Evolutionary conservation across 2,329 filamentous ascomycete genomes (phyloP).

Genomic region (Rhexocercosporidium sp.): DNA sequence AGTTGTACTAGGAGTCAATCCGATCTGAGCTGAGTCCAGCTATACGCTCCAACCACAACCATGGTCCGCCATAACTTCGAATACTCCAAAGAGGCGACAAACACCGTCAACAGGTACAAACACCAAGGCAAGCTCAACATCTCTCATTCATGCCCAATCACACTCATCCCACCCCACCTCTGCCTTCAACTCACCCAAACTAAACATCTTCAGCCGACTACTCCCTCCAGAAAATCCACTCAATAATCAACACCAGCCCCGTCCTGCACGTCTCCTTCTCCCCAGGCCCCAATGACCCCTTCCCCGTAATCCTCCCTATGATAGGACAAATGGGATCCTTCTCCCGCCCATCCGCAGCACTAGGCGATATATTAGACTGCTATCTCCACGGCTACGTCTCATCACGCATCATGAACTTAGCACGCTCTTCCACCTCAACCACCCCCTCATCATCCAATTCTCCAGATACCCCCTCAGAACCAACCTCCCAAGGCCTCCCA

Average conservation of each 20-base stretch:
- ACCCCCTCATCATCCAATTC: neutral
- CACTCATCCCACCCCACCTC: no score
- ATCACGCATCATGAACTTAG: conserved; percentile 74
- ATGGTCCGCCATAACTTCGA: conserved; percentile 35
- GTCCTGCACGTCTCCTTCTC: conserved; percentile 56
- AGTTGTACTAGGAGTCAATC: no score
- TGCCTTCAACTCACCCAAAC: no score
- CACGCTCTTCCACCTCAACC: conserved; percentile 36
- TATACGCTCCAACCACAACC: neutral
- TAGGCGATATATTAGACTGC: conserved; percentile 72
- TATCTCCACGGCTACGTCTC: conserved; percentile 88
- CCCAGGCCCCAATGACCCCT: conserved; percentile 54
- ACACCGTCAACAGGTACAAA: conserved; percentile 39
- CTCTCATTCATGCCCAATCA: neutral
- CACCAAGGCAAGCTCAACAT: conserved; percentile 31
- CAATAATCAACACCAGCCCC: conserved; percentile 74
- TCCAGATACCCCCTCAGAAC: conserved; percentile 8
- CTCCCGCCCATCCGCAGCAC: conserved; percentile 63
- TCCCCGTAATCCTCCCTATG: conserved; percentile 82
- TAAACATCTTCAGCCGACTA: conserved; percentile 27
- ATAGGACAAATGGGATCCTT: conserved; percentile 84
- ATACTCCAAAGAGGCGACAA: conserved; percentile 35
- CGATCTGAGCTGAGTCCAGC: neutral
- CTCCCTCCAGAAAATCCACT: conserved; percentile 68
- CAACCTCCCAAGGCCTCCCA: conserved; percentile 62